A percentile compares a stretch with the other conserved stretches of the same genome.
phyloP scores from a whole-genome alignment of 2,329 filamentous ascomycete species.

The Pseudohalonectria lignicola region DNA sequence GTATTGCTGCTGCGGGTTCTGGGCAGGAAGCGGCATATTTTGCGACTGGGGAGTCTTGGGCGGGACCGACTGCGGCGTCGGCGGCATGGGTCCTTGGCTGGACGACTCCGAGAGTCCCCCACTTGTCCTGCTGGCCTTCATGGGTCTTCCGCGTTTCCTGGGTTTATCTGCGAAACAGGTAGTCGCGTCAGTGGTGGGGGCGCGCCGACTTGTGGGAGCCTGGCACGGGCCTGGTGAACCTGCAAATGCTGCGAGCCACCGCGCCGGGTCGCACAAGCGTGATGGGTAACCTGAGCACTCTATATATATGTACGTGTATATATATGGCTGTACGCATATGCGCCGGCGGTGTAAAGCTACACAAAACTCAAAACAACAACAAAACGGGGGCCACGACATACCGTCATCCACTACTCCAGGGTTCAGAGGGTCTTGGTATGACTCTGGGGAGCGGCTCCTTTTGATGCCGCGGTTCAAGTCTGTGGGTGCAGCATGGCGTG shows the following conservation, averaged over 20 bases:
- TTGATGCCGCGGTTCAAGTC: conserved; percentile 53
- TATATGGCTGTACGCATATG: too few relatives aligned
- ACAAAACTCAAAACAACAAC: conserved; percentile 17
- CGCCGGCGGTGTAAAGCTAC: conserved; percentile 1
- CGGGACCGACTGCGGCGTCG: conserved; percentile 28
- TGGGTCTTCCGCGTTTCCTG: conserved; percentile 49
- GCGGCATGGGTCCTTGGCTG: conserved; percentile 33
- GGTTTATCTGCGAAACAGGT: conserved; percentile 29
- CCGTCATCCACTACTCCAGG: conserved; percentile 57
- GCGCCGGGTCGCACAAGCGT: conserved; percentile 18
- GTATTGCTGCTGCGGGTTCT: conserved; percentile 24
- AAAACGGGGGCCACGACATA: conserved; percentile 40
- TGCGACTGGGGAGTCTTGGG: conserved; percentile 48
- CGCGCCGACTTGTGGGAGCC: too few relatives aligned
- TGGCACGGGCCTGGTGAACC: too few relatives aligned
- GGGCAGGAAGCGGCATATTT: conserved; percentile 30
- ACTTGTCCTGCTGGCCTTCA: conserved; percentile 31
- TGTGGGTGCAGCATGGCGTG: neutral
- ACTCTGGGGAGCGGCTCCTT: conserved; percentile 66
- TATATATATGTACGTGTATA: too few relatives aligned
- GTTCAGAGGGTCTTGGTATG: conserved; percentile 41
- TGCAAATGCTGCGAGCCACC: conserved; percentile 10
- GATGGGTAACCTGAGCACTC: conserved; percentile 17
- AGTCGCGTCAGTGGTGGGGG: neutral
- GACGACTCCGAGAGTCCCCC: neutral